phyloP scores from a whole-genome alignment of 352 stramenopile species.

The Pythium aquatile region DNA sequence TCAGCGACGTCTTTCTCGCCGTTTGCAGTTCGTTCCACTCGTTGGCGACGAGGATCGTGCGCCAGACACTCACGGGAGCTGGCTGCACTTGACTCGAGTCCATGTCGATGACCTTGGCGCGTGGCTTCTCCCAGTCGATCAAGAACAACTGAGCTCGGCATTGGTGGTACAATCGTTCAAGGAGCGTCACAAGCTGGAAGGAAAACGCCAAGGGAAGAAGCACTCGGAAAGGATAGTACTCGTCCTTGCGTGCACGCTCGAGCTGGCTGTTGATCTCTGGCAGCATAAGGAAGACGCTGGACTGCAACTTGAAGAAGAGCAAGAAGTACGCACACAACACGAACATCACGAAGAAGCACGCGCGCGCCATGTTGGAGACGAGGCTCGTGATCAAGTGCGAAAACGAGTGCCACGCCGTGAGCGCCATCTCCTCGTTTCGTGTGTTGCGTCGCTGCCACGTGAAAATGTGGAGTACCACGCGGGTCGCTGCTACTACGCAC shows the following conservation, averaged over 20 bases:
- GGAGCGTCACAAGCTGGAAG: constrained; percentile 77
- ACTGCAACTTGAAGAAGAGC: constrained; percentile 94
- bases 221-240: constrained; percentile 88
- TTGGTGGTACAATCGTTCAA: constrained; percentile 77
- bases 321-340: constrained; percentile 87
- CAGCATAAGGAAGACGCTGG: constrained; percentile 85
- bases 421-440: constrained; percentile 58
- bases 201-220: constrained; percentile 80
- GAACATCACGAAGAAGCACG: constrained; percentile 64
- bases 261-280: constrained; percentile 59
- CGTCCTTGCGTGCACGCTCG: constrained; percentile 51
- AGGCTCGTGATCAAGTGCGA: constrained; percentile 36
- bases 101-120: constrained; percentile 56
- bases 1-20: constrained; percentile 68
- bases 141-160: constrained; percentile 87
- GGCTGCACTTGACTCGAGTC: constrained; percentile 45
- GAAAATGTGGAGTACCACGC: constrained; percentile 75
- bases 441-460: constrained; percentile 87
- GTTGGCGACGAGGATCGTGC: constrained; percentile 93
- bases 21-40: constrained; percentile 93
- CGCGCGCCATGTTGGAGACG: constrained; percentile 42
- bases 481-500: constrained; percentile 48
- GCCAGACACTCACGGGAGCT: constrained; percentile 88
- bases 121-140: constrained; percentile 93
- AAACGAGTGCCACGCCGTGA: constrained; percentile 50